Conservation (phyloP, 805 yeast species). For the Saturnispora bothae region DNA sequence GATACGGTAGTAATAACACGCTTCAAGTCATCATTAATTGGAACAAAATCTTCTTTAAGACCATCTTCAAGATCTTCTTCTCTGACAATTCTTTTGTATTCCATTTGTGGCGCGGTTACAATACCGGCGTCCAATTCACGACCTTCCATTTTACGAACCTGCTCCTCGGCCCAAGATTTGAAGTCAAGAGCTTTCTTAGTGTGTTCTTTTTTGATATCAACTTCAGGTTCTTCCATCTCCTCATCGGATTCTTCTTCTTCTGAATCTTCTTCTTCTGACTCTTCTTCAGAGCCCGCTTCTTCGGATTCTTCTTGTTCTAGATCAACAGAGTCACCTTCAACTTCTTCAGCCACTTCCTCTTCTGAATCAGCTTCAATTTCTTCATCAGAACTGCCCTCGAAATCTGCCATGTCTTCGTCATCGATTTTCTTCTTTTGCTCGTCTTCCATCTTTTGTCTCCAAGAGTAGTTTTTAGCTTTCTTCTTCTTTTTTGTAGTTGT, state of each 20-base stretch:
- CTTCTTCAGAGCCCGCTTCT: constrained; percentile 21
- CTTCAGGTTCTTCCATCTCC: constrained; percentile 23
- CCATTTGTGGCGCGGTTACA: constrained; percentile 38
- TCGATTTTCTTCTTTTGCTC: constrained; percentile 33
- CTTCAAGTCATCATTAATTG: constrained; percentile 40
- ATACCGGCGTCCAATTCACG: constrained; percentile 36
- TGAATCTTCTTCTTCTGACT: constrained; percentile 20
- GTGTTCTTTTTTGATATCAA: constrained; percentile 32
- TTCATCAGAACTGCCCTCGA: constrained; percentile 26
- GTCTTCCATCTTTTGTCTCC: constrained; percentile 54
- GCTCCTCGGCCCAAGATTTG: constrained; percentile 80
- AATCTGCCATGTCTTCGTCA: constrained; percentile 53
- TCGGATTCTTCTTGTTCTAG: constrained; percentile 25
- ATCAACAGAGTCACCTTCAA: constrained; percentile 16
- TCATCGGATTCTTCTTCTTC: constrained; percentile 23
- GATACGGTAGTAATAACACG: constrained; percentile 61
- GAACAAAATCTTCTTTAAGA: constrained; percentile 49
- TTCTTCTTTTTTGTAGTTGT: constrained; percentile 33
- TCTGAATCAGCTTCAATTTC: constrained; percentile 16
- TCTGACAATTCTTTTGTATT: constrained; percentile 47
- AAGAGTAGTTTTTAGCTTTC: constrained; percentile 51
- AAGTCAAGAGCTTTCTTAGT: constrained; percentile 50
- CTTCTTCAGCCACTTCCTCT: constrained; percentile 4
- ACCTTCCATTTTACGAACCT: constrained; percentile 55
- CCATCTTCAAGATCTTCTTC: constrained; percentile 65